Evolutionary conservation across 495 filamentous ascomycete genomes (phyloP), one percentile per base, ranked within the genome.

Genomic region (Penicillium coprophilum): DNA sequence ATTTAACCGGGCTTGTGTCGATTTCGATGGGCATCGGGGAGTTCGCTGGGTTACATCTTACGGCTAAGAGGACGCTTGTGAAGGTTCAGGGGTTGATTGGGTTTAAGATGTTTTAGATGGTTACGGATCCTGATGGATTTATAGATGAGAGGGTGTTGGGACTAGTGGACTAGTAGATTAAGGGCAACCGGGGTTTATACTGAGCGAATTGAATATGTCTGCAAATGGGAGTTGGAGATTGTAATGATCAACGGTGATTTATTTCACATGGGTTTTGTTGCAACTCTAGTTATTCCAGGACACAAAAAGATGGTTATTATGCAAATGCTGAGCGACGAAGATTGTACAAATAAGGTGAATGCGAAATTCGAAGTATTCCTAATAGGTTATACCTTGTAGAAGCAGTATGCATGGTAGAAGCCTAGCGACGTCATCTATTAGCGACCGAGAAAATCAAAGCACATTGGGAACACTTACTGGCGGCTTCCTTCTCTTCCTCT

Each of bases 381-480:
- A 11, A 17, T 6, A 40, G 28, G 30, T 62, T 81, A 95, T 19
- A 92, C 88, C 74, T 95, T 93, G 71, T 96, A 93, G 71, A 96
- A 96, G 71, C 90, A 94, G 69, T 96, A 96, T 12, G 87, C 91
- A 58, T 92, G 82, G 65, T 96, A 96, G 68, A 96, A 96, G 61
- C 78, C 80, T 81, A 46, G 41, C 11, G 3, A 32, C 3, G 11
- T 20, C 11, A 13, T 31, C 12, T 38, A 38, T 71, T 39, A 73
- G 60, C 21, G 50, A 2, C 0, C 9, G 24, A 13, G 31, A 24
- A 51, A 15, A 27, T 13, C 17, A 32, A 44, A 1, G 12, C 9
- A 20, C 4, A 50, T 8, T 11, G 17, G 13, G 17, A 47, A 32
- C 27, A 78, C 79, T 76, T 61, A 82, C 85, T 86, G 21, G 88